These are phyloP conservation scores for Cucurbita ficifolia DNA, from an alignment of 306 rosid genomes.

Conservation along the genomic window DNA sequence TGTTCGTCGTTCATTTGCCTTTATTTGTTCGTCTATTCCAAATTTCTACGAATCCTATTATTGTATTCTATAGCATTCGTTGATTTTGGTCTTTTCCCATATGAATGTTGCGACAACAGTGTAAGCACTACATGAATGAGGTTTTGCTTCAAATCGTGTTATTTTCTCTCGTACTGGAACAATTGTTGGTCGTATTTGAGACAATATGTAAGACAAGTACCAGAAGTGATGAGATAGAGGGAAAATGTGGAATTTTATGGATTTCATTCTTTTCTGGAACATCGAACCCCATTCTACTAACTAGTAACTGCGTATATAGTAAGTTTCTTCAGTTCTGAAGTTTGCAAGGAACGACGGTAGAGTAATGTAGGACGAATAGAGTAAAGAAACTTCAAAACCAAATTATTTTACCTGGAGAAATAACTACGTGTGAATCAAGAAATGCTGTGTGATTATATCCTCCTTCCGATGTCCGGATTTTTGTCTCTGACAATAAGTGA, in stretches of 20 bases:
- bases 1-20: not conserved
- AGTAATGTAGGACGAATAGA: not conserved
- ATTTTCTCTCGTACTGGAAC: not conserved
- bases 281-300: not conserved
- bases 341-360: not conserved
- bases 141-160: not conserved
- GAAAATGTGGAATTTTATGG: not conserved
- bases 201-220: not conserved
- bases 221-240: not conserved
- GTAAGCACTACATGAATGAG: not conserved
- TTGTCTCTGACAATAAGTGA: not conserved
- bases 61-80: not conserved
- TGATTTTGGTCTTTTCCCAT: not conserved
- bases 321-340: not conserved
- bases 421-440: not conserved
- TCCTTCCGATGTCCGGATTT: not conserved
- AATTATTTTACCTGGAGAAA: not conserved
- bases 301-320: not conserved
- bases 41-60: not conserved
- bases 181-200: not conserved
- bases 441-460: not conserved
- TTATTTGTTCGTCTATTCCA: not conserved
- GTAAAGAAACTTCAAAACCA: not conserved
- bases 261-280: not conserved
- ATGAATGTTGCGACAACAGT: not conserved